phyloP scores from a whole-genome alignment of 805 yeast species.

The Zygoascus tannicola region DNA sequence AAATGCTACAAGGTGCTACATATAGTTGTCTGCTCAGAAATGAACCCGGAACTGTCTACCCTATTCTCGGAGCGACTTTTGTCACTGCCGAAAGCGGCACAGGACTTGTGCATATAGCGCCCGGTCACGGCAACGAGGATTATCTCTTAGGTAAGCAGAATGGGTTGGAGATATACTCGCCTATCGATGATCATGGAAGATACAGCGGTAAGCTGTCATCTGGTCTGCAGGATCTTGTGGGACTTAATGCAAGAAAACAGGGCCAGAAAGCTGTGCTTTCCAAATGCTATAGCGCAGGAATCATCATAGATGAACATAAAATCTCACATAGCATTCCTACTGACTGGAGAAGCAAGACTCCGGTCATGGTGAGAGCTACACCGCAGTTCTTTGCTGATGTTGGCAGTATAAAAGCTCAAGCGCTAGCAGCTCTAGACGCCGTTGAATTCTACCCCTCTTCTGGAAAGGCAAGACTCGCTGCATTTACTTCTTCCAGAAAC shows the following conservation, averaged over 20 bases:
- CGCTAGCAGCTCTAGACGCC: conserved; percentile 46
- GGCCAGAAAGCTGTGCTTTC: conserved; percentile 44
- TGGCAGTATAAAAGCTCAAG: conserved; percentile 54
- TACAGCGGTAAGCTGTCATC: conserved; percentile 32
- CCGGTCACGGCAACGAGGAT: conserved; percentile 97
- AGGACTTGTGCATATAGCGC: conserved; percentile 94
- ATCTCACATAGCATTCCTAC: conserved; percentile 80
- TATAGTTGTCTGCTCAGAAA: conserved; percentile 52
- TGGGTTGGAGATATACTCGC: conserved; percentile 54
- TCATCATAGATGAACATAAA: conserved; percentile 41
- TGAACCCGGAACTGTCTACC: conserved; percentile 31
- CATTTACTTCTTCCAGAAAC: conserved; percentile 67
- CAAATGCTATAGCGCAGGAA: conserved; percentile 33
- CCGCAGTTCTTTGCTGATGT: conserved; percentile 96
- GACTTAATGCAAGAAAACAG: conserved; percentile 51
- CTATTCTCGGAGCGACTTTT: conserved; percentile 69
- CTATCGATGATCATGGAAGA: conserved; percentile 69
- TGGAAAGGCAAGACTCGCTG: conserved; percentile 59
- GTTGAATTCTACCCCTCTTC: conserved; percentile 68
- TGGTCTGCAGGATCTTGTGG: conserved; percentile 33
- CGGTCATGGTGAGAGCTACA: conserved; percentile 89
- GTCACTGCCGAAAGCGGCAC: conserved; percentile 81
- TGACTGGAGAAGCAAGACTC: conserved; percentile 95
- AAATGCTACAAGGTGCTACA: conserved; percentile 29
- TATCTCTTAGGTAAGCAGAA: conserved; percentile 57